Base-by-base conservation (phyloP, 1,284 basidiomycete species). In the Ustilago sp. region DNA sequence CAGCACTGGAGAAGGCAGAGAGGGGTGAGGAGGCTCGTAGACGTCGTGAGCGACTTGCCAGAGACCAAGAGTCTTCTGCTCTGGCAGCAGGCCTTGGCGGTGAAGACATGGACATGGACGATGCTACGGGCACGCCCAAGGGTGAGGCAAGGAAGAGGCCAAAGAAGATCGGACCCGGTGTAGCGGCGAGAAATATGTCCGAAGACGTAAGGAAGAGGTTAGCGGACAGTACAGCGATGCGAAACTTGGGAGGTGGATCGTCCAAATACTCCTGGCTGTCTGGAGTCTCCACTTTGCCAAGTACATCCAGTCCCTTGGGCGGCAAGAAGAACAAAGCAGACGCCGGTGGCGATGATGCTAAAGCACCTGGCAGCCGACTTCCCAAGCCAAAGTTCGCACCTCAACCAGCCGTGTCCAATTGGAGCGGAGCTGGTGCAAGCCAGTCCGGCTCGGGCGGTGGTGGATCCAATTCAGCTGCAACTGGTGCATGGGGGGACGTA, bases 201-300 rank as follows among this genome's bases (percentile, higher is more conserved):
- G 84, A 85, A 53, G 84, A 85, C 36, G 80, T 85, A 53, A 77
- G 81, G 13, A 83, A 82, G 65, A 66, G 80, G 39, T 54, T 85
- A 12, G 83, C 84, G 2, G 81, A 85, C 60, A 85, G 82, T 58
- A 85, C 84, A 11, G 83, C 83, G 4, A 83, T 85, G 77, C 70
- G 81, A n/a, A 78, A 82, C 39, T 54, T 84, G 34, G 81, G 80
- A 13, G 80, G 74, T 43, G 72, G 75, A 7, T 67, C 80, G 58
- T 63, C 67, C 28, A 83, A 80, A 61, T 81, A 82, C 50, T 68
- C 81, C 8, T 80, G 81, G 80, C 69, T 81, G 7, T 76, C 76
- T 9, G 57, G 74, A 36, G 59, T 59, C 39, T 63, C 58, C 32
- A 47, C 63, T 11, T 59, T 66, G 45, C 66, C 73, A 7, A 61